A percentile compares a stretch with the other conserved stretches of the same genome.
Evolutionary conservation across 2,329 filamentous ascomycete genomes (phyloP).

Genomic region (Aspergillus proliferans): DNA sequence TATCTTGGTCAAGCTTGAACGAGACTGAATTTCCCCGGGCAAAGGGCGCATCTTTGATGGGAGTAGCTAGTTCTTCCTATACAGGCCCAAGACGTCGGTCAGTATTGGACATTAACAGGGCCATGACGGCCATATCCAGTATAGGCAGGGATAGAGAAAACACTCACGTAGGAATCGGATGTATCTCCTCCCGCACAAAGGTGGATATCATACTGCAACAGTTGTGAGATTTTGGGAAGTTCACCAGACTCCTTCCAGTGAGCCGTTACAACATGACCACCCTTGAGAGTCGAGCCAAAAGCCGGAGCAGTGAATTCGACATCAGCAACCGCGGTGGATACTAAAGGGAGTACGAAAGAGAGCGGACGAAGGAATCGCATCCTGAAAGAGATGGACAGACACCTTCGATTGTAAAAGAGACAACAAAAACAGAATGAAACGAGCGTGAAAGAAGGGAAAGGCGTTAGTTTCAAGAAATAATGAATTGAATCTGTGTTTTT

Average conservation of each 20-base stretch:
- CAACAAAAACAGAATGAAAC: neutral
- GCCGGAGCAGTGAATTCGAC: conserved; percentile 50
- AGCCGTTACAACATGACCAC: conserved; percentile 47
- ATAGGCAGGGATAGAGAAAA: conserved; percentile 1
- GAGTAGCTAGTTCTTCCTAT: conserved; percentile 40
- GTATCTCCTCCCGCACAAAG: conserved; percentile 57
- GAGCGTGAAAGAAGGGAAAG: conserved; percentile 2
- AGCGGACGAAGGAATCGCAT: conserved; percentile 26
- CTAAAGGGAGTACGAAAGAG: conserved; percentile 31
- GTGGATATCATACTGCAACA: conserved; percentile 52
- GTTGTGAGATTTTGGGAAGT: conserved; percentile 44
- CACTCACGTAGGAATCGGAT: conserved; percentile 40
- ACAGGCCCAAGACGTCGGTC: neutral
- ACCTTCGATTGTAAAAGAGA: neutral
- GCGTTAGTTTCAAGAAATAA: neutral
- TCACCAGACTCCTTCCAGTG: conserved; percentile 53
- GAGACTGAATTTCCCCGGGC: conserved; percentile 37
- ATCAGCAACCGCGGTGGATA: conserved; percentile 44
- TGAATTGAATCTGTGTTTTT: neutral
- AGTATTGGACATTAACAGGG: neutral
- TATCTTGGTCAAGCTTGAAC: conserved; percentile 39
- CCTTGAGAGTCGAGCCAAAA: conserved; percentile 46
- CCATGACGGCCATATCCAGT: neutral
- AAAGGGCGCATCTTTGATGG: conserved; percentile 35
- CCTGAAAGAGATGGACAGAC: conserved; percentile 7